A percentile compares a stretch with the other conserved stretches of the same genome.
Conservation (phyloP, 1,284 basidiomycete genomes). For the Cryptococcus amylolentus region DNA sequence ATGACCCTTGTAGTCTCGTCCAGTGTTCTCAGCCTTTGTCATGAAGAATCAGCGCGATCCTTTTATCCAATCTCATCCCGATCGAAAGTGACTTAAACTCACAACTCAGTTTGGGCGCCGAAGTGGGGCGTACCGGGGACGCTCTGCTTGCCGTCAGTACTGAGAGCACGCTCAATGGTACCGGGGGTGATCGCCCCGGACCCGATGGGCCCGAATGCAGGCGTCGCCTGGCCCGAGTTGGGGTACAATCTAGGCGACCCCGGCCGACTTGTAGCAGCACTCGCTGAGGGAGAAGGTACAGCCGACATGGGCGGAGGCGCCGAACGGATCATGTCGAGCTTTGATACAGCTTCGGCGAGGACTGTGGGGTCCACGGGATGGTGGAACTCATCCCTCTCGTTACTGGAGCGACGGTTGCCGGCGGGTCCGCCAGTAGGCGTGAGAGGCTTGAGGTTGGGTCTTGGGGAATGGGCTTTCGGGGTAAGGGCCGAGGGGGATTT, state of each 20-base stretch:
- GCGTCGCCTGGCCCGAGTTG: background rate
- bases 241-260: slow-evolving; percentile 9
- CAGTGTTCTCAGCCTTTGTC: slow-evolving; percentile 38
- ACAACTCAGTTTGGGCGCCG: slow-evolving; percentile 47
- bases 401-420: slow-evolving; percentile 3
- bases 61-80: background rate
- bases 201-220: background rate
- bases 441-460: slow-evolving; percentile 12
- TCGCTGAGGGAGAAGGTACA: slow-evolving; percentile 31
- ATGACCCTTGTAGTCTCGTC: slow-evolving; percentile 48
- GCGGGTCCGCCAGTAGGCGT: slow-evolving; percentile 14
- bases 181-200: background rate
- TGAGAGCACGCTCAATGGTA: slow-evolving; percentile 3
- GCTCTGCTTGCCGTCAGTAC: slow-evolving; percentile 18
- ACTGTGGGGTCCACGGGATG: slow-evolving; percentile 28
- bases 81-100: slow-evolving; percentile 6
- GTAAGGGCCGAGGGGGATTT: slow-evolving; percentile 8
- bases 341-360: slow-evolving; percentile 44
- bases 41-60: background rate
- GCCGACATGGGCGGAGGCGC: slow-evolving; percentile 24
- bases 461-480: slow-evolving; percentile 9
- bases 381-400: background rate
- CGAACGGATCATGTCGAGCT: slow-evolving; percentile 39
- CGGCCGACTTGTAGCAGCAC: slow-evolving; percentile 23
- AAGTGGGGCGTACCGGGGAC: slow-evolving; percentile 49